phyloP scores from a whole-genome alignment of 2,329 filamentous ascomycete species.

The Fusarium torulosum region DNA sequence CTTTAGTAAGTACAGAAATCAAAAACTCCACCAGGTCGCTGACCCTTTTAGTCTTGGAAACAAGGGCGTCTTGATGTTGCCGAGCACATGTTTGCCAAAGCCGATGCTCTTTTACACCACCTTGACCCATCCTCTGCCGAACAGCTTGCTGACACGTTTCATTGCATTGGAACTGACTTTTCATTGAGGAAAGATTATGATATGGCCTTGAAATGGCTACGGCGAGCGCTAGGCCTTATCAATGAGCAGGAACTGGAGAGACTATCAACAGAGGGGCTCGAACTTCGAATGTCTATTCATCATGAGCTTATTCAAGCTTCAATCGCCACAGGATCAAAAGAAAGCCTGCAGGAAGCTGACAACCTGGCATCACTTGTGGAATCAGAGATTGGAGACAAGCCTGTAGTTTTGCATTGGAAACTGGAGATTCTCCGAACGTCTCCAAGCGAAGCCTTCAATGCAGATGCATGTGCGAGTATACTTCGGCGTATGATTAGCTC shows the following conservation, averaged over 20 bases:
- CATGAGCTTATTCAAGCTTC: constrained; percentile 71
- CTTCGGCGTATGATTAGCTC: constrained; percentile 72
- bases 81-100: constrained; percentile 79
- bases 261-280: constrained; percentile 69
- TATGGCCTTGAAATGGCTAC: constrained; percentile 78
- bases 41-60: constrained; percentile 73
- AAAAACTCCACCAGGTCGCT: constrained; percentile 17
- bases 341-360: constrained; percentile 64
- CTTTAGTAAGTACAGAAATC: constrained; percentile 66
- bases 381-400: constrained; percentile 71
- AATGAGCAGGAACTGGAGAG: constrained; percentile 65
- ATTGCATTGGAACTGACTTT: constrained; percentile 76
- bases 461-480: constrained; percentile 62
- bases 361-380: constrained; percentile 72
- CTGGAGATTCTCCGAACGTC: constrained; percentile 72
- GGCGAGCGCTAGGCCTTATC: constrained; percentile 73
- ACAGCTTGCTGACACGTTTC: constrained; percentile 74
- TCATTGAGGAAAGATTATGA: constrained; percentile 64
- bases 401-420: constrained; percentile 75
- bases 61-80: constrained; percentile 80
- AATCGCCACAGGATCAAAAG: constrained; percentile 60
- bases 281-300: constrained; percentile 75
- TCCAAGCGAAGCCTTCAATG: constrained; percentile 62
- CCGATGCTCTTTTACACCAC: constrained; percentile 55
- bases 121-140: constrained; percentile 68